Base-by-base conservation (phyloP, 1,139 yeast species). In the Taphrina sp. region DNA sequence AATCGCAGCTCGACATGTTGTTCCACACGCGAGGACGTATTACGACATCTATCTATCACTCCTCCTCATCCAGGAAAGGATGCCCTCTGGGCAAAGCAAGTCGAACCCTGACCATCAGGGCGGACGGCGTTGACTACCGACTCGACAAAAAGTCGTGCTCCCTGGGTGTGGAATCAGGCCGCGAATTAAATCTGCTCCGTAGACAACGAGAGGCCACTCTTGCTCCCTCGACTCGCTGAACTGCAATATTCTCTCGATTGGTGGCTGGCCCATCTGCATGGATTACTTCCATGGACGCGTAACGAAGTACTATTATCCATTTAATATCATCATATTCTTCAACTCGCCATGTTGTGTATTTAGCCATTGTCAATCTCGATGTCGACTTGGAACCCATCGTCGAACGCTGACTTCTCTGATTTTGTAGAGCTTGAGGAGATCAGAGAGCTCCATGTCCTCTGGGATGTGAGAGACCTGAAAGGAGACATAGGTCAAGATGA, bases 321-420 rank as follows among this genome's bases (percentile, higher is more conserved):
- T n/a, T n/a, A n/a, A n/a, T n/a, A n/a, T n/a, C n/a, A n/a, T n/a
- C n/a, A n/a, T n/a, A n/a, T n/a, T n/a, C n/a, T n/a, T n/a, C n/a
- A n/a, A n/a, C n/a, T n/a, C n/a, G n/a, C n/a, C n/a, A n/a, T n/a
- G n/a, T n/a, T n/a, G n/a, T n/a, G n/a, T n/a, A n/a, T n/a, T n/a
- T n/a, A n/a, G n/a, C n/a, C n/a, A n/a, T n/a, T n/a, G n/a, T 31
- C 29, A 43, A 23, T 43, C 47, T 64, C 96, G 76, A 62, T 88
- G 86, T 64, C 84, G 76, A 62, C 85, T 82, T 16, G 95, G 92
- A 1, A 83, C 77, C 96, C 96, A 89, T 63, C 96, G 76, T 64
- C 78, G 78, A 68, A 84, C 82, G 8, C 84, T 70, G 5, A 86
- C 72, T 67, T 88, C 95, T 14, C 78, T 76, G 1, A 88, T 73